These are phyloP conservation scores for Ogataea ganodermae DNA, from an alignment of 805 yeast genomes.

Conservation along the genomic window DNA sequence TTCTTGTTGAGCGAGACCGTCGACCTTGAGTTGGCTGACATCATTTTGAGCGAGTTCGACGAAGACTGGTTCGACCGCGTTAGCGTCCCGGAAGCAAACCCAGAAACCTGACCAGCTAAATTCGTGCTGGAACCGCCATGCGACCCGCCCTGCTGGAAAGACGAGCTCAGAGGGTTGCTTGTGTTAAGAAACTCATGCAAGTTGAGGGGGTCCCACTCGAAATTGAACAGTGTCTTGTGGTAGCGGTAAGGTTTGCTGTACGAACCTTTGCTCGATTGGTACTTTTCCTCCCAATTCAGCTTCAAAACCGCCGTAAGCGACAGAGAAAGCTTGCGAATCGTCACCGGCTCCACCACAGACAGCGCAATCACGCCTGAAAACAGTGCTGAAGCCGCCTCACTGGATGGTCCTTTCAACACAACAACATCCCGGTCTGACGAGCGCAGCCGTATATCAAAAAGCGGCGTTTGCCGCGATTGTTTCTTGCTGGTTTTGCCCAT, in stretches of 20 bases:
- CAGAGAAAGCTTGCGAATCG: constrained; percentile 63
- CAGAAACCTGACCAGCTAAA: constrained; percentile 14
- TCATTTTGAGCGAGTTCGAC: constrained; percentile 43
- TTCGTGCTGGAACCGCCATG: constrained; percentile 13
- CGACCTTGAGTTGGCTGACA: constrained; percentile 30
- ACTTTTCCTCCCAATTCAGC: constrained; percentile 62
- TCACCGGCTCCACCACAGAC: constrained; percentile 72
- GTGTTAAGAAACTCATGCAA: constrained; percentile 41
- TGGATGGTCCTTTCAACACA: constrained; percentile 74
- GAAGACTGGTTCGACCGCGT: constrained; percentile 43
- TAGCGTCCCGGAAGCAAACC: constrained; percentile 35
- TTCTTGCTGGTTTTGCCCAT: constrained; percentile 28
- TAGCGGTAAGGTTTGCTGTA: constrained; percentile 48
- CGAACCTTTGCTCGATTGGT: constrained; percentile 47
- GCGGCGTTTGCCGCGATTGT: constrained; percentile 32
- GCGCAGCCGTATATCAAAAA: constrained; percentile 55
- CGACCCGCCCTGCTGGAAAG: constrained; percentile 14
- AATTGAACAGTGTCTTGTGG: constrained; percentile 70
- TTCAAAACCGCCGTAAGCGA: constrained; percentile 68
- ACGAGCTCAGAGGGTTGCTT: constrained; percentile 22
- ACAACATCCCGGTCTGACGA: constrained; percentile 77
- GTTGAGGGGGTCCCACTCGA: constrained; percentile 73
- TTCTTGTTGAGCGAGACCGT: constrained; percentile 20
- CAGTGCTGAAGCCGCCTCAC: constrained; percentile 75
- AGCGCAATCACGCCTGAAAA: constrained; percentile 78